phyloP scores from a whole-genome alignment of 2,329 filamentous ascomycete species.

The Aspergillus cejpii region DNA sequence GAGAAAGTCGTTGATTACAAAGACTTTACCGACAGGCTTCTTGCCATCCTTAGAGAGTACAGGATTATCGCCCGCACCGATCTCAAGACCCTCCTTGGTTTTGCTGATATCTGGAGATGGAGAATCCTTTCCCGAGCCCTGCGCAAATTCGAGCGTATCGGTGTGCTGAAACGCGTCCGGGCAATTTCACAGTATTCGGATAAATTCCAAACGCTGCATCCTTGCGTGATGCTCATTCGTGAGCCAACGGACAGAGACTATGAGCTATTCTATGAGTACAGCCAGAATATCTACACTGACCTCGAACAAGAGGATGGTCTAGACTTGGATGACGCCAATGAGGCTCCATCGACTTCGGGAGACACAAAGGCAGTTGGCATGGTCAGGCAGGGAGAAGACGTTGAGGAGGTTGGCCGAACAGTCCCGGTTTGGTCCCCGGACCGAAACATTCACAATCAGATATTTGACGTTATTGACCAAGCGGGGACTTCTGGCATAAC shows the following conservation, averaged over 20 bases:
- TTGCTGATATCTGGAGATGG: slow-evolving; percentile 35
- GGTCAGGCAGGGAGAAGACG: slow-evolving; percentile 19
- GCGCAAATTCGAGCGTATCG: slow-evolving; percentile 42
- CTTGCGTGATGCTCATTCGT: slow-evolving; percentile 41
- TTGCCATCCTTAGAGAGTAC: slow-evolving; percentile 45
- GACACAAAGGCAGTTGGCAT: slow-evolving; percentile 9
- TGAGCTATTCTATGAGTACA: slow-evolving; percentile 37
- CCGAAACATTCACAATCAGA: slow-evolving; percentile 45
- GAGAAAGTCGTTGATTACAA: slow-evolving; percentile 43
- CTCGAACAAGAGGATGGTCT: slow-evolving; percentile 25
- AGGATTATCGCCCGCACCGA: slow-evolving; percentile 49
- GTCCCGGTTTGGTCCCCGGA: slow-evolving; percentile 53
- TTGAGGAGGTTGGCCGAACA: slow-evolving; percentile 31
- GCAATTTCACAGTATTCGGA: slow-evolving; percentile 39
- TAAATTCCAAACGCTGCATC: slow-evolving; percentile 31
- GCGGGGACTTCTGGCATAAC: slow-evolving; percentile 47
- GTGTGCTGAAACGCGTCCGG: slow-evolving; percentile 41
- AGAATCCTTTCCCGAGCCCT: slow-evolving; percentile 39
- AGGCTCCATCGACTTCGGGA: slow-evolving; percentile 8
- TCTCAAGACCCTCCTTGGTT: slow-evolving; percentile 45
- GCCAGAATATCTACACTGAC: slow-evolving; percentile 22
- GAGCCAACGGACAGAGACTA: slow-evolving; percentile 38
- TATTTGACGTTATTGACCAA: slow-evolving; percentile 46
- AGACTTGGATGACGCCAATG: slow-evolving; percentile 26
- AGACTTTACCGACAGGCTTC: slow-evolving; percentile 45